phyloP scores from a whole-genome alignment of 1,284 basidiomycete species.

The Anthracocystis panici-leucophaei region DNA sequence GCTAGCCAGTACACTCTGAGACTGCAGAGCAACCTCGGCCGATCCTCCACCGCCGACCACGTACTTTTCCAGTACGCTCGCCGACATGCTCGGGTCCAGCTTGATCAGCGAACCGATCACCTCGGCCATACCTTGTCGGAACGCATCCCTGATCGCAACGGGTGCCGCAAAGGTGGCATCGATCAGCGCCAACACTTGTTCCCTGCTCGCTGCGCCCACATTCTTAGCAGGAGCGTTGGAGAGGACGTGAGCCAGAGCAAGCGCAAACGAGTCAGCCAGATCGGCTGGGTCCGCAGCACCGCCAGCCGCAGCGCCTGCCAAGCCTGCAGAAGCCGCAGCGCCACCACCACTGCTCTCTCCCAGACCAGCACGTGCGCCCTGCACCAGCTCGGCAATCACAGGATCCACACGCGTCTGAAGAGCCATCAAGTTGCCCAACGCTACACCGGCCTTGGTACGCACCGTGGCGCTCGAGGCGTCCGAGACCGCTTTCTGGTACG shows the following conservation, averaged over 20 bases:
- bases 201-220: slow-evolving; percentile 81
- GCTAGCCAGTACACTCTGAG: slow-evolving; percentile 31
- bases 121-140: slow-evolving; percentile 76
- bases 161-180: slow-evolving; percentile 78
- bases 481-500: slow-evolving; percentile 92
- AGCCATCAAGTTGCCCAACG: slow-evolving; percentile 91
- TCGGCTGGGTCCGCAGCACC: slow-evolving; percentile 38
- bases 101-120: slow-evolving; percentile 78
- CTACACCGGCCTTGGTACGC: slow-evolving; percentile 83
- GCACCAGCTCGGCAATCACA: slow-evolving; percentile 84
- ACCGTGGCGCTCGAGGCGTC: slow-evolving; percentile 85
- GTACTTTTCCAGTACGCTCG: slow-evolving; percentile 29
- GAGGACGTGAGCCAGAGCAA: slow-evolving; percentile 83
- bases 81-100: slow-evolving; percentile 59
- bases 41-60: slow-evolving; percentile 25
- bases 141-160: slow-evolving; percentile 72
- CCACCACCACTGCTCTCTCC: slow-evolving; percentile 23
- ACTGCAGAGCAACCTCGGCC: slow-evolving; percentile 46
- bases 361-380: slow-evolving; percentile 74
- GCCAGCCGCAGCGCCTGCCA: slow-evolving; percentile 28
- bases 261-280: slow-evolving; percentile 77
- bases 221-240: slow-evolving; percentile 77
- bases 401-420: slow-evolving; percentile 73
- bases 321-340: slow-evolving; percentile 18
- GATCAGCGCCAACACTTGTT: slow-evolving; percentile 80